Conservation (phyloP, 2,329 filamentous ascomycete genomes). For the Apiospora kogelbergensis region DNA sequence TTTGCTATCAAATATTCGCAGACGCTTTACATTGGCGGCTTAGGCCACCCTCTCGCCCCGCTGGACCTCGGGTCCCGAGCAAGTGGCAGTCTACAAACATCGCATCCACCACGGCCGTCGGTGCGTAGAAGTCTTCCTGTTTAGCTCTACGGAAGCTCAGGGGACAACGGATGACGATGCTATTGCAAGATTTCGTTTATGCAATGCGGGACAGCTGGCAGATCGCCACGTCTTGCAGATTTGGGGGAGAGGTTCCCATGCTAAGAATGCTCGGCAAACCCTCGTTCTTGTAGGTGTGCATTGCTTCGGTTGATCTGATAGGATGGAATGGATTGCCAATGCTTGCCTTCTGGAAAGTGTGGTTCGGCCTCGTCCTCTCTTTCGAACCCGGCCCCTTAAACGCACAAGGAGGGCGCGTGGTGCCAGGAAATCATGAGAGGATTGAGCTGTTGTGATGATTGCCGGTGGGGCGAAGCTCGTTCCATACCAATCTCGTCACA, state of each 20-base stretch:
- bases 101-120: background rate
- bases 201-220: constrained; percentile 36
- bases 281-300: background rate
- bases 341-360: background rate
- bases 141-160: background rate
- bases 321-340: background rate
- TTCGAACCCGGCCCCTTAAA: background rate
- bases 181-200: constrained; percentile 28
- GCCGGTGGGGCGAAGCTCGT: constrained; percentile 1
- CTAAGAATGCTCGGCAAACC: background rate
- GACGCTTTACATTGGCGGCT: background rate
- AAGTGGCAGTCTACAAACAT: background rate
- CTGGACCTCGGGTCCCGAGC: background rate
- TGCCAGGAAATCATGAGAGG: background rate
- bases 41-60: background rate
- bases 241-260: background rate
- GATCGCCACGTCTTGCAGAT: constrained; percentile 18
- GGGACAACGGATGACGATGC: background rate
- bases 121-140: background rate
- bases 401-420: background rate
- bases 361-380: background rate
- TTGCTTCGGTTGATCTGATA: background rate
- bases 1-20: background rate
- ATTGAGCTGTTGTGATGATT: background rate
- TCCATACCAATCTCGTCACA: background rate